Evolutionary conservation across 2,329 filamentous ascomycete species (phyloP).

Genomic region (Ophiostoma piceae): DNA sequence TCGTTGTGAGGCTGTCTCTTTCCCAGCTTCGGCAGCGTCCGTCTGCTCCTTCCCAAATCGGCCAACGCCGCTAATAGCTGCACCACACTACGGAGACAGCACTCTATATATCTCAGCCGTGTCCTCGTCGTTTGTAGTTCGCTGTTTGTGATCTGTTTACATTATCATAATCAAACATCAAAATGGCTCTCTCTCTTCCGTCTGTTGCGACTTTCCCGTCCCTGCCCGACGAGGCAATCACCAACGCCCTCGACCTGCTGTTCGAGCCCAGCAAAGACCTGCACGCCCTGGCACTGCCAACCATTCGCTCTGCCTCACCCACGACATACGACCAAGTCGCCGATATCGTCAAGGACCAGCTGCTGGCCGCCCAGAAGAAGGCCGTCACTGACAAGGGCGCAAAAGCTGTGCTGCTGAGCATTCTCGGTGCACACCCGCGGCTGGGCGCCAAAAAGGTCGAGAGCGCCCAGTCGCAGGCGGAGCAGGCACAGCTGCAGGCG

Average conservation of each 20-base stretch:
- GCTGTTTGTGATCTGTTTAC: neutral
- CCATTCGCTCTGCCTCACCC: slow-evolving; percentile 49
- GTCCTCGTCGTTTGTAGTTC: neutral
- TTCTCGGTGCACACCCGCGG: slow-evolving; percentile 76
- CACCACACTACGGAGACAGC: neutral
- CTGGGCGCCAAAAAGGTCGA: slow-evolving; percentile 76
- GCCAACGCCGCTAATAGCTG: slow-evolving; percentile 21
- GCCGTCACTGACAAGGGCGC: slow-evolving; percentile 40
- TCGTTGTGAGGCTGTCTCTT: neutral
- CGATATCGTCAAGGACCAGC: slow-evolving; percentile 56
- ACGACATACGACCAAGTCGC: slow-evolving; percentile 66
- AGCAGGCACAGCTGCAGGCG: slow-evolving; percentile 70
- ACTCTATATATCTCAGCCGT: slow-evolving; percentile 10
- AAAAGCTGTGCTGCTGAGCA: slow-evolving; percentile 57
- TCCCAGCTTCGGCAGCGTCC: slow-evolving; percentile 19
- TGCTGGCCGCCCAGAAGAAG: slow-evolving; percentile 51
- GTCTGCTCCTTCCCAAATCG: slow-evolving; percentile 18
- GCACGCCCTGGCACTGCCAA: slow-evolving; percentile 64
- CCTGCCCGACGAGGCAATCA: slow-evolving; percentile 52
- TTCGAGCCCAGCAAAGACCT: slow-evolving; percentile 78
- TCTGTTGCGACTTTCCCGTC: slow-evolving; percentile 50
- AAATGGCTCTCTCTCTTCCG: slow-evolving; percentile 45
- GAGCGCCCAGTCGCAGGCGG: slow-evolving; percentile 72
- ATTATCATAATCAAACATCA: neutral
- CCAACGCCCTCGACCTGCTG: slow-evolving; percentile 63